Percentiles rank a stretch among this genome's conserved stretches.
Conservation (phyloP, 2,329 filamentous ascomycete genomes). For the Alternaria sp. region DNA sequence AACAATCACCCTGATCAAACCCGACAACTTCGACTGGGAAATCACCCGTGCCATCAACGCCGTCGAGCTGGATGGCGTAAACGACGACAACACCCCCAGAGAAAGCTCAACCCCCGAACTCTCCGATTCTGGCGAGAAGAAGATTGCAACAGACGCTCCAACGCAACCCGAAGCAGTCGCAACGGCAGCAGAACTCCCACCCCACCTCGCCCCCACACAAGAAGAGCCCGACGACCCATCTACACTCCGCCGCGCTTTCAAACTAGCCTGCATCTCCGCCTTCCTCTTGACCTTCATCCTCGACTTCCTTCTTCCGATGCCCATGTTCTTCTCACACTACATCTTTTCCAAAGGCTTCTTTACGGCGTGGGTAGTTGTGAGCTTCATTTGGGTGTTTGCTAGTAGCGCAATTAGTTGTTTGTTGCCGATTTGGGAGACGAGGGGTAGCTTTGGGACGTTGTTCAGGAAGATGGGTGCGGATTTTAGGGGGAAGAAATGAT, state of each 20-base stretch:
- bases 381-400: conserved; percentile 53
- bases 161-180: background rate
- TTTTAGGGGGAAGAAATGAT: background rate
- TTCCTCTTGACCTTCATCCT: conserved; percentile 50
- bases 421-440: conserved; percentile 53
- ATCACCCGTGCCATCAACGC: conserved; percentile 49
- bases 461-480: conserved; percentile 19
- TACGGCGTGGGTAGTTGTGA: conserved; percentile 51
- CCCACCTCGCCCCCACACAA: conserved; percentile 21
- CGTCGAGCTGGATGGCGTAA: conserved; percentile 20
- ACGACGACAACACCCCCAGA: conserved; percentile 10
- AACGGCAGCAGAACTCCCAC: conserved; percentile 14
- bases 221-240: conserved; percentile 39
- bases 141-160: background rate
- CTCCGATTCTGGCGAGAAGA: conserved; percentile 18
- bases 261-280: conserved; percentile 46
- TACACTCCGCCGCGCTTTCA: conserved; percentile 44
- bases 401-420: conserved; percentile 50
- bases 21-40: conserved; percentile 50
- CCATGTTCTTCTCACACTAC: conserved; percentile 52
- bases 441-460: conserved; percentile 35
- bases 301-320: conserved; percentile 51
- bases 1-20: conserved; percentile 45
- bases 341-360: conserved; percentile 52
- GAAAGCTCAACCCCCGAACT: conserved; percentile 10